These are phyloP conservation scores for Maudiozyma serrabonitensis DNA, from an alignment of 805 yeast species.

Conservation along the genomic window DNA sequence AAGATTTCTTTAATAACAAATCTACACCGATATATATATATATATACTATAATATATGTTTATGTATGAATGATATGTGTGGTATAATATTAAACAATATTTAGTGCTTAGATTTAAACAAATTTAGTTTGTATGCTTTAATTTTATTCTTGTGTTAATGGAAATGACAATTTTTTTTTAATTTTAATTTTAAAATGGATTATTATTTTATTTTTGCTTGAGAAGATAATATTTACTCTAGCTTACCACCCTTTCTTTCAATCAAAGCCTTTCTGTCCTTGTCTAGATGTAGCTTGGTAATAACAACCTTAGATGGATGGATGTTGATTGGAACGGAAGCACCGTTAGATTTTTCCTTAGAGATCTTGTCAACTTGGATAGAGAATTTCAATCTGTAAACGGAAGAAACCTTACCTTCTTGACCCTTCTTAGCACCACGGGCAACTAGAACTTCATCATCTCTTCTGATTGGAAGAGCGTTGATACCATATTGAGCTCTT, in stretches of 20 bases:
- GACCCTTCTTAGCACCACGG: slow-evolving; percentile 99
- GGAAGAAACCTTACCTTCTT: slow-evolving; percentile 94
- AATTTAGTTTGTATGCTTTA: background rate
- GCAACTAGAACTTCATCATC: slow-evolving; percentile 92
- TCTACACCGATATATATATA: too few relatives aligned
- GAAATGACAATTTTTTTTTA: too few relatives aligned
- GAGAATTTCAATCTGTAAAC: slow-evolving; percentile 98
- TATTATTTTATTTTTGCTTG: too few relatives aligned
- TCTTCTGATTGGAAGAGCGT: slow-evolving; percentile 93
- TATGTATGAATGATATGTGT: background rate
- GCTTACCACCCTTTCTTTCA: slow-evolving; percentile 95
- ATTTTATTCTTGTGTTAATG: too few relatives aligned
- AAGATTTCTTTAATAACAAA: too few relatives aligned
- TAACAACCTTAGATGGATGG: slow-evolving; percentile 98
- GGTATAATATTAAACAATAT: background rate
- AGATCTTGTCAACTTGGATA: slow-evolving; percentile 92
- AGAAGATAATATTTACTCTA: slow-evolving; percentile 49
- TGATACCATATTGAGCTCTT: slow-evolving; percentile 93
- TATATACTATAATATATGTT: background rate
- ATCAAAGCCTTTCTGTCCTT: slow-evolving; percentile 97
- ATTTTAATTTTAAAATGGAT: too few relatives aligned
- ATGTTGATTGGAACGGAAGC: slow-evolving; percentile 94
- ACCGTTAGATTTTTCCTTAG: slow-evolving; percentile 97
- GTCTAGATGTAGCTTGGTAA: slow-evolving; percentile 96
- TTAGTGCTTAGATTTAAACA: background rate